Base-by-base conservation (phyloP, 2,329 filamentous ascomycete genomes). In the Fusarium sp. region DNA sequence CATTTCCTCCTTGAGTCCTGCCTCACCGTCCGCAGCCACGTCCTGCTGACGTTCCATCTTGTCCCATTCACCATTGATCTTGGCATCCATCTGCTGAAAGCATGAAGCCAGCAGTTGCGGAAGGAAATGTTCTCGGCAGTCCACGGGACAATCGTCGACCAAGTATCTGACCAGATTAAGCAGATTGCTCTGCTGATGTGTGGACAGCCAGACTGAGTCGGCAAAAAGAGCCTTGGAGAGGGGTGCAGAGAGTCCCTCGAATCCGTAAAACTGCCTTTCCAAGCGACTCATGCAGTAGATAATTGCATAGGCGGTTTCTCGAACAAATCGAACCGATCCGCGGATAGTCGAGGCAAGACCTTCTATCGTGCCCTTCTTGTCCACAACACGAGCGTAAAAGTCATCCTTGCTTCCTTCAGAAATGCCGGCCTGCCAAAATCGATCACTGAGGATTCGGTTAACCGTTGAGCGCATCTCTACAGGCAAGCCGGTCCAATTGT, bases 361-460 rank as follows among this genome's bases (percentile, higher is more conserved):
- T 76, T 99, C 95, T 53, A 97, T 86, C 0, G 93, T 97, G 36
- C 85, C 86, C 76, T 93, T 96, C 53, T 95, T 97, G 29, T 92
- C 91, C 53, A 92, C 88, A 3, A 99, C 94, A 36, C 92, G 87
- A 29, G 92, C 91, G 75, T 97, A 98, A 74, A 99, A 99, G 56
- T 98, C 94, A 62, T 98, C 95, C 74, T 95, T 93, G 69, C 92
- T 98, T 25, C 96, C 95, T 61, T 90, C 91, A 0, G 95, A 98
- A 46, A 99, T 99, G 9, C 95, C 95, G 7, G 93, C 92, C 80
- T 99, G 95, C 95, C 95, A 99, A 75, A 99, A 99, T 24, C 95
- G 86, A 76, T 99, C 95, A 12, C 93, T 96, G 22, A 99, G 80
- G 19, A 98, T 92, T 22, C 91, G 86, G 39, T 88, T 85, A 35